Percentiles rank a stretch among this genome's conserved stretches.
Conservation (phyloP, 768 basidiomycete genomes). For the Stropharia rugosoannulata region DNA sequence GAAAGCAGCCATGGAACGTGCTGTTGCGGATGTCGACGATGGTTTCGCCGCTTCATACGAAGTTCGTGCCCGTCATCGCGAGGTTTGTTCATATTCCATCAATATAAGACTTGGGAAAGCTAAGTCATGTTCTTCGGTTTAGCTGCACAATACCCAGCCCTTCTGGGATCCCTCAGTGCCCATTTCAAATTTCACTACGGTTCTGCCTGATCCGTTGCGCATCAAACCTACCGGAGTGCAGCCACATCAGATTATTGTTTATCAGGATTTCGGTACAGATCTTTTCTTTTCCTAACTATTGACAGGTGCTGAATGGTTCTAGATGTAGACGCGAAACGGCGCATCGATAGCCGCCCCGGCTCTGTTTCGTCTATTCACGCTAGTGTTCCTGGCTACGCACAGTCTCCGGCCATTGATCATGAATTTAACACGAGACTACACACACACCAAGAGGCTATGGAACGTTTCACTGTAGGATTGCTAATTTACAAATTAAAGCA, state of each 20-base stretch:
- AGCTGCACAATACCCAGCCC: constrained; percentile 68
- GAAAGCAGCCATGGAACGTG: constrained; percentile 96
- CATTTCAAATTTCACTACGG: constrained; percentile 64
- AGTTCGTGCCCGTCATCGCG: constrained; percentile 80
- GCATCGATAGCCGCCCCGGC: constrained; percentile 61
- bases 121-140: constrained; percentile 4
- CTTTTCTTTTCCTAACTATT: neutral
- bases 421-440: constrained; percentile 41
- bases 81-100: constrained; percentile 43
- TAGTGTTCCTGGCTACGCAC: constrained; percentile 44
- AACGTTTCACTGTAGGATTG: constrained; percentile 72
- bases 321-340: constrained; percentile 53
- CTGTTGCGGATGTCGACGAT: constrained; percentile 90
- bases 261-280: constrained; percentile 85
- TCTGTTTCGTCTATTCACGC: constrained; percentile 69
- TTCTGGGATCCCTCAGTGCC: constrained; percentile 90
- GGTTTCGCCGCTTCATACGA: constrained; percentile 82
- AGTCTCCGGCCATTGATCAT: constrained; percentile 65
- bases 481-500: neutral
- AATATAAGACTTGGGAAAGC: neutral
- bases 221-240: constrained; percentile 84
- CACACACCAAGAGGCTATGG: constrained; percentile 82
- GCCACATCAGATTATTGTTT: constrained; percentile 80
- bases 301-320: constrained; percentile 28
- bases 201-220: constrained; percentile 85